phyloP scores from a whole-genome alignment of 805 yeast species.

The Candida insectalens region DNA sequence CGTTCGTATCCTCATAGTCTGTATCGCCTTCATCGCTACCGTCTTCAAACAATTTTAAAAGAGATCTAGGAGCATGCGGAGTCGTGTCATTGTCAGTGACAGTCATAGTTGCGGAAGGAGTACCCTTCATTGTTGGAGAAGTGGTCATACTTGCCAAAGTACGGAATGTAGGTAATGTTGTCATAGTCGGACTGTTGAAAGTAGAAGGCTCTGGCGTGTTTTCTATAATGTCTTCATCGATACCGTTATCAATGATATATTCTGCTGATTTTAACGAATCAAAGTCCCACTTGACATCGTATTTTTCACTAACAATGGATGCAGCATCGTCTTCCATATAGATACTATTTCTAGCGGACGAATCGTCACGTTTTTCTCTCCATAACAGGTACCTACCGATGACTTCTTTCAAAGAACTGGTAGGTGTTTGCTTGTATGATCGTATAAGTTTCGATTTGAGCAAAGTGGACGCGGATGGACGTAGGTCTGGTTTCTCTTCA shows the following conservation, averaged over 20 bases:
- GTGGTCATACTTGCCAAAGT: neutral
- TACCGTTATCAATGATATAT: constrained; percentile 63
- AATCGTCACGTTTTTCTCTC: constrained; percentile 47
- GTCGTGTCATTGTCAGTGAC: constrained; percentile 9
- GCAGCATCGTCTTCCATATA: constrained; percentile 33
- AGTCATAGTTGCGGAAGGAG: constrained; percentile 3
- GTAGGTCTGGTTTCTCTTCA: constrained; percentile 85
- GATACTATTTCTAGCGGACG: constrained; percentile 41
- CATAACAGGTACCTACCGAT: constrained; percentile 64
- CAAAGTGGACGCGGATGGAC: constrained; percentile 82
- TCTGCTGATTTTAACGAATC: constrained; percentile 71
- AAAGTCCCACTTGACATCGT: constrained; percentile 77
- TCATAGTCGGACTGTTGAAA: neutral
- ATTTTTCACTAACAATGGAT: constrained; percentile 8
- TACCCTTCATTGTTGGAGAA: neutral
- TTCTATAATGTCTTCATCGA: constrained; percentile 32
- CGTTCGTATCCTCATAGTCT: constrained; percentile 14
- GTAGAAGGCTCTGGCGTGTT: constrained; percentile 2
- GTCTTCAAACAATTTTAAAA: constrained; percentile 61
- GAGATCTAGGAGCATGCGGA: constrained; percentile 61
- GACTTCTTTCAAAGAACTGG: constrained; percentile 57
- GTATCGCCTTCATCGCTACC: too few relatives aligned
- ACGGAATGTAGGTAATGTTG: neutral
- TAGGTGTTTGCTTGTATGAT: constrained; percentile 49
- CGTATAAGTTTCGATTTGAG: constrained; percentile 65